These are phyloP conservation scores for Bruguiera parviflora DNA, from an alignment of 345 rosid species.

Conservation along the genomic window DNA sequence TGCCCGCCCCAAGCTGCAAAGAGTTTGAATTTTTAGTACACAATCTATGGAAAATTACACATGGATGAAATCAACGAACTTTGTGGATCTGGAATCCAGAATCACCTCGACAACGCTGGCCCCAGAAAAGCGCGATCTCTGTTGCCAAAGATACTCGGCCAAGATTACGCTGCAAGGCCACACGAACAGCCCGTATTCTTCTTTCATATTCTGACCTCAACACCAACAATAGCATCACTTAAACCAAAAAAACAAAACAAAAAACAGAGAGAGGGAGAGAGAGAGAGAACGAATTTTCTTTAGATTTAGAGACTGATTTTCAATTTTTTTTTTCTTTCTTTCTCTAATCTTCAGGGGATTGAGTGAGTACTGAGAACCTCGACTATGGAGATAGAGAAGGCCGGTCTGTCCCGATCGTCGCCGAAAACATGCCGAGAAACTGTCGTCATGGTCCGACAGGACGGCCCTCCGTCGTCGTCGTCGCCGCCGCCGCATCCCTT, in stretches of 20 bases:
- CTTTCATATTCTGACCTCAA: conserved; percentile 64
- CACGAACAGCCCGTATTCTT: conserved; percentile 80
- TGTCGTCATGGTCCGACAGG: conserved; percentile 34
- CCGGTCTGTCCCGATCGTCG: conserved; percentile 37
- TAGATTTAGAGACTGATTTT: background rate
- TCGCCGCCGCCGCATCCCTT: background rate
- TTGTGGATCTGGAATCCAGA: background rate
- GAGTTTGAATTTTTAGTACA: too few relatives aligned
- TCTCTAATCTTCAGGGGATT: background rate
- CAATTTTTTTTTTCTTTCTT: background rate
- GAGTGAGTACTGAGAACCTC: conserved; percentile 43
- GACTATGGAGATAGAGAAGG: conserved; percentile 53
- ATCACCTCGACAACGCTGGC: conserved; percentile 56
- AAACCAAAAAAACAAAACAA: background rate
- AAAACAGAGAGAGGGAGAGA: background rate
- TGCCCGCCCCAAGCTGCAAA: conserved; percentile 81
- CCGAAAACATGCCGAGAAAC: conserved; percentile 53
- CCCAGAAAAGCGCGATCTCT: conserved; percentile 52
- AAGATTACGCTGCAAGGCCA: conserved; percentile 88
- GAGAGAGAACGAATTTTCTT: background rate
- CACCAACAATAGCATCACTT: background rate
- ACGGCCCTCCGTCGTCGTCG: conserved; percentile 7
- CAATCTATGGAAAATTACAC: too few relatives aligned
- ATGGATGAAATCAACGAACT: background rate
- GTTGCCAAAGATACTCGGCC: conserved; percentile 95